A percentile compares a stretch with the other conserved stretches of the same genome.
These are phyloP conservation scores for Colletotrichum sansevieriae DNA, from an alignment of 2,329 filamentous ascomycete species.

Conservation along the genomic window DNA sequence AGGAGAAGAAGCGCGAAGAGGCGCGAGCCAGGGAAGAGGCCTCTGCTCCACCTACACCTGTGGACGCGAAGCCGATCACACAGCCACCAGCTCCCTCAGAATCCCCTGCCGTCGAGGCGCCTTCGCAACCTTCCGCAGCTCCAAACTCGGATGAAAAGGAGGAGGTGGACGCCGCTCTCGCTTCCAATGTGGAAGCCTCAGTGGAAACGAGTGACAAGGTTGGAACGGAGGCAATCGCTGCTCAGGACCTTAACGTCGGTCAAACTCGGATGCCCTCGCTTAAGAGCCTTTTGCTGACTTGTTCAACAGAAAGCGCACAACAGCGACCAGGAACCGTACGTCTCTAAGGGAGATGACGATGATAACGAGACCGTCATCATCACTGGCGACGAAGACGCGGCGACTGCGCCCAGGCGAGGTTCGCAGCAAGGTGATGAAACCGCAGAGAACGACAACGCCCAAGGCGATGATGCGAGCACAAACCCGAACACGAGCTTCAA, in stretches of 20 bases:
- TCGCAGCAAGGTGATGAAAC: conserved; percentile 36
- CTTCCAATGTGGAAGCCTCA: background rate
- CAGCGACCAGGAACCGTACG: conserved; percentile 7
- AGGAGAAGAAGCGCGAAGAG: conserved; percentile 88
- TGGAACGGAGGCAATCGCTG: conserved; percentile 15
- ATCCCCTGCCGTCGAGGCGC: conserved; percentile 40
- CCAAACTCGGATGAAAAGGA: conserved; percentile 6
- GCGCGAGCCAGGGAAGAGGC: conserved; percentile 66
- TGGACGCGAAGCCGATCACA: conserved; percentile 55
- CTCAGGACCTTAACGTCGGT: conserved; percentile 12
- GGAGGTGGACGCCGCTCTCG: conserved; percentile 3
- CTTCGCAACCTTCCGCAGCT: conserved; percentile 6
- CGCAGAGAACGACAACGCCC: conserved; percentile 42
- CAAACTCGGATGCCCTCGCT: background rate
- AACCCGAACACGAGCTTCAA: conserved; percentile 53
- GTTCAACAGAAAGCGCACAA: conserved; percentile 22
- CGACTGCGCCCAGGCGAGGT: conserved; percentile 1
- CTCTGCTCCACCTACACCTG: conserved; percentile 55
- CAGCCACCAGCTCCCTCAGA: conserved; percentile 47
- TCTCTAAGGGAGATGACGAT: conserved; percentile 38
- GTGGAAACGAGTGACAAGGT: background rate
- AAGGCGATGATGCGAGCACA: conserved; percentile 43
- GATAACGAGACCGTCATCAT: conserved; percentile 40
- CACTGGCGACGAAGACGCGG: conserved; percentile 37
- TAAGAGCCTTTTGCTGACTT: conserved; percentile 4